Conservation (phyloP, 345 rosid genomes). For the Hibiscus mutabilis region DNA sequence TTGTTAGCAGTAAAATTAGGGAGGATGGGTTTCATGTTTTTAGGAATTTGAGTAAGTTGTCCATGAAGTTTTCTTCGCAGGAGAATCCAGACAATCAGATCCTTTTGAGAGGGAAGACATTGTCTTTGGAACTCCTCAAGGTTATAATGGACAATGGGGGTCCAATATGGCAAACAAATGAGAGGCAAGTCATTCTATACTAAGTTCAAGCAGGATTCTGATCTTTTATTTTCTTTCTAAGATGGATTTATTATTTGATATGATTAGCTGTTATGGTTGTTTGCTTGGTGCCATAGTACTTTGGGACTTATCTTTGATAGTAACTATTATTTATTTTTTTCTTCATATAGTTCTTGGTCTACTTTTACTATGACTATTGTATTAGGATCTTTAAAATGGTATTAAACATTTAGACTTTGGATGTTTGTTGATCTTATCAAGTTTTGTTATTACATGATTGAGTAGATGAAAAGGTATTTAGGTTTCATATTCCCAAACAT, state of each 20-base stretch:
- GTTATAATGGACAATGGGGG: constrained; percentile 69
- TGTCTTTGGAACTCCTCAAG: constrained; percentile 79
- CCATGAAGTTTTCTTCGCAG: constrained; percentile 91
- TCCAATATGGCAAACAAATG: constrained; percentile 66
- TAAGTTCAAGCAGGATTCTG: background rate
- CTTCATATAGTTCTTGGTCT: background rate
- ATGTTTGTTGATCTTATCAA: background rate
- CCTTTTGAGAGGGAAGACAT: constrained; percentile 79
- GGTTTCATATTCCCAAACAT: background rate
- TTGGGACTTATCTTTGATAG: background rate
- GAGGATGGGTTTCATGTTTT: constrained; percentile 84
- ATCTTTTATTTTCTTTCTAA: background rate
- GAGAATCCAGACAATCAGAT: constrained; percentile 88
- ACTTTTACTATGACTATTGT: background rate
- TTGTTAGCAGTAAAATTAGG: constrained; percentile 50
- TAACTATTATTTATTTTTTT: background rate
- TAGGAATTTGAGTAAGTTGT: constrained; percentile 80
- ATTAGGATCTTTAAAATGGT: background rate
- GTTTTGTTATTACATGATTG: background rate
- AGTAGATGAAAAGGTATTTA: background rate
- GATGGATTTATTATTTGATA: background rate
- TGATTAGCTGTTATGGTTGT: background rate
- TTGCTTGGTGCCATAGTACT: background rate
- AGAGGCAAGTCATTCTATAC: constrained; percentile 46
- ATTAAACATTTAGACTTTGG: background rate